A percentile compares a stretch with the other conserved stretches of the same genome.
phyloP scores from a whole-genome alignment of 1,139 yeast species.

The Protomyces lactucae-debilis region DNA sequence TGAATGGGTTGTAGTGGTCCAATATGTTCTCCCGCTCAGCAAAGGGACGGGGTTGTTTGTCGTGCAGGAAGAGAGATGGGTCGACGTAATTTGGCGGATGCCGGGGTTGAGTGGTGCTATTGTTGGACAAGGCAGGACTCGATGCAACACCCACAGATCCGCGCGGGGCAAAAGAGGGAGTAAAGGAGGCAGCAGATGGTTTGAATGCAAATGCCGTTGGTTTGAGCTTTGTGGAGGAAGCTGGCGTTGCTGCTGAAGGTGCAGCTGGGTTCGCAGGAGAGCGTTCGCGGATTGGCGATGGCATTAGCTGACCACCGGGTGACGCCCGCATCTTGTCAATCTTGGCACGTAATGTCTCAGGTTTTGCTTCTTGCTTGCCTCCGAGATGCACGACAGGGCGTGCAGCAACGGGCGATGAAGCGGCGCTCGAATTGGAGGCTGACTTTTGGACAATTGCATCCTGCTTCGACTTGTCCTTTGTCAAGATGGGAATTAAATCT shows the following conservation, averaged over 20 bases:
- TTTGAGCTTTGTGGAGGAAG: slow-evolving; percentile 7
- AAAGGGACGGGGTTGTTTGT: not conserved
- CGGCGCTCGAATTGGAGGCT: slow-evolving; percentile 34
- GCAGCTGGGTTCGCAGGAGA: not conserved
- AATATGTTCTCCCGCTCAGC: slow-evolving; percentile 11
- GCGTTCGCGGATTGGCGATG: slow-evolving; percentile 5
- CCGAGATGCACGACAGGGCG: not conserved
- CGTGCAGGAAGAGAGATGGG: slow-evolving; percentile 15
- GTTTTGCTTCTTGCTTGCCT: not conserved
- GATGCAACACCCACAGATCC: not conserved
- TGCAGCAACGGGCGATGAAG: not conserved
- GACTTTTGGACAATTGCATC: slow-evolving; percentile 48
- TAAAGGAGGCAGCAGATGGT: slow-evolving; percentile 24
- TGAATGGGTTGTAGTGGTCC: slow-evolving; percentile 24
- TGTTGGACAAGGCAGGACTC: slow-evolving; percentile 10
- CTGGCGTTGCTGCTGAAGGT: not conserved
- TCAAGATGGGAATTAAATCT: slow-evolving; percentile 68
- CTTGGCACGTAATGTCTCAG: slow-evolving; percentile 15
- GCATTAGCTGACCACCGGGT: not conserved
- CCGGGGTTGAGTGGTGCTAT: slow-evolving; percentile 8
- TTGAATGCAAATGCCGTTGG: slow-evolving; percentile 19
- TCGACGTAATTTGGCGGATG: slow-evolving; percentile 2
- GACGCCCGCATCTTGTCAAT: slow-evolving; percentile 12
- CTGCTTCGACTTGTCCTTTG: slow-evolving; percentile 63
- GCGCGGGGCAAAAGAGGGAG: slow-evolving; percentile 11